Base-by-base conservation (phyloP, 1,284 basidiomycete genomes). In the Heterobasidion irregulare region DNA sequence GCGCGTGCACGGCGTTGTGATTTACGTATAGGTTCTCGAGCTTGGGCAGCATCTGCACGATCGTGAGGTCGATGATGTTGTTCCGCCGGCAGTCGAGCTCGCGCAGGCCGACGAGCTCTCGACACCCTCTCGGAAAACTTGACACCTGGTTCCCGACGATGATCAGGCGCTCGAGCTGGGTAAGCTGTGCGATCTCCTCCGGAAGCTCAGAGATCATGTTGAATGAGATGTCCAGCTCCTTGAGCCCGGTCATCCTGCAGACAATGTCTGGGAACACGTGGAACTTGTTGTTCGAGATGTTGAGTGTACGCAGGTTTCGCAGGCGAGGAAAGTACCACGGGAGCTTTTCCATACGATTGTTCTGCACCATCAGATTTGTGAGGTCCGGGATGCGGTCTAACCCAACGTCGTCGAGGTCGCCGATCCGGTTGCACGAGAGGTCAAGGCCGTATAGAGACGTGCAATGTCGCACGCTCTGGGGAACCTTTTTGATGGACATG, bases 251-350 rank as follows among this genome's bases (percentile, higher is more conserved):
- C 66, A 98, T 83, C 57, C 88, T 75, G 67, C 83, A 88, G 16
- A 99, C 80, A 26, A 91, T 88, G 0, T 73, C 59, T 0, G 96
- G 95, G 57, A 99, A 79, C n/a, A 68, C 70, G 47, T 83, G 83
- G 68, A 98, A 94, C 66, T 94, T 93, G 76, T 99, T 99, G 74
- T 98, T 99, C 51, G 94, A 97, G 59, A 99, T 89, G 72, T 98
- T 97, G 64, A 99, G 79, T 50, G 84, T 84, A 54, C 82, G 83
- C 53, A 98, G 80, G 50, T 78, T 71, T 43, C 78, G 75, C 62
- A 99, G 75, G 16, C 85, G 78, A 2, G 86, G 80, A 63, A 98
- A 95, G 66, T 92, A 92, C 70, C 82, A 82, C 0, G 97, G 95
- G 2, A 99, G 79, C 56, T 81, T 84, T 59, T 91, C 87, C 63